These are phyloP conservation scores for Diaporthe destruens DNA, from an alignment of 2,329 filamentous ascomycete genomes.

Conservation along the genomic window DNA sequence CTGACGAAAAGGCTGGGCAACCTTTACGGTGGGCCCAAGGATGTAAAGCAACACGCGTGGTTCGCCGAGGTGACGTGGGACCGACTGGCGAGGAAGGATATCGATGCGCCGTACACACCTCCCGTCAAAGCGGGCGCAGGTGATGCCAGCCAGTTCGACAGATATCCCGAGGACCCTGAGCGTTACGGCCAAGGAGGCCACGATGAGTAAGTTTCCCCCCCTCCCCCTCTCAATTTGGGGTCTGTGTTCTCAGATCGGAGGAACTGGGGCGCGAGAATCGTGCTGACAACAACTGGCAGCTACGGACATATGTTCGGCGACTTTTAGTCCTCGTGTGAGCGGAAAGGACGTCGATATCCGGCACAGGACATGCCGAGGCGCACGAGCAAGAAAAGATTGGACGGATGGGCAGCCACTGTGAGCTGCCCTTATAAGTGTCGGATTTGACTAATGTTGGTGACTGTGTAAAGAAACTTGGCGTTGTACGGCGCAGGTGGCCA, in stretches of 20 bases:
- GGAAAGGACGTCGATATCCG: neutral
- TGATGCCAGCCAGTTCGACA: conserved; percentile 97
- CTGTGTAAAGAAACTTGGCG: conserved; percentile 33
- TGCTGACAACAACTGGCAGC: conserved; percentile 55
- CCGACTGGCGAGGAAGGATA: conserved; percentile 91
- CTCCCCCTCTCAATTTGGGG: conserved; percentile 47
- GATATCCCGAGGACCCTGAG: conserved; percentile 97
- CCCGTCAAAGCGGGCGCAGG: conserved; percentile 94
- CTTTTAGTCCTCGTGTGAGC: conserved; percentile 62
- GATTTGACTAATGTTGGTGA: conserved; percentile 21
- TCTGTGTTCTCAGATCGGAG: neutral
- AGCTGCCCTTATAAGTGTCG: conserved; percentile 8
- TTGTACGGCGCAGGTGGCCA: conserved; percentile 31
- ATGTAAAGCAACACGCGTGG: conserved; percentile 97
- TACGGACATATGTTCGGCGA: conserved; percentile 82
- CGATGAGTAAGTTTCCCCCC: conserved; percentile 80
- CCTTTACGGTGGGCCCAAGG: conserved; percentile 87
- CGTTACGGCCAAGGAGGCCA: conserved; percentile 83
- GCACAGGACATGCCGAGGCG: conserved; percentile 1
- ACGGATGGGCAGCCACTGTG: neutral
- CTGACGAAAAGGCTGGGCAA: conserved; percentile 96
- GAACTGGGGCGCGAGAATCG: neutral
- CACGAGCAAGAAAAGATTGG: neutral
- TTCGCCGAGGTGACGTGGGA: conserved; percentile 99
- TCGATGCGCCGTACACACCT: conserved; percentile 97